Evolutionary conservation across 768 basidiomycete species (phyloP), one percentile per base, ranked within the genome.

Genomic region (Russula olivacea): DNA sequence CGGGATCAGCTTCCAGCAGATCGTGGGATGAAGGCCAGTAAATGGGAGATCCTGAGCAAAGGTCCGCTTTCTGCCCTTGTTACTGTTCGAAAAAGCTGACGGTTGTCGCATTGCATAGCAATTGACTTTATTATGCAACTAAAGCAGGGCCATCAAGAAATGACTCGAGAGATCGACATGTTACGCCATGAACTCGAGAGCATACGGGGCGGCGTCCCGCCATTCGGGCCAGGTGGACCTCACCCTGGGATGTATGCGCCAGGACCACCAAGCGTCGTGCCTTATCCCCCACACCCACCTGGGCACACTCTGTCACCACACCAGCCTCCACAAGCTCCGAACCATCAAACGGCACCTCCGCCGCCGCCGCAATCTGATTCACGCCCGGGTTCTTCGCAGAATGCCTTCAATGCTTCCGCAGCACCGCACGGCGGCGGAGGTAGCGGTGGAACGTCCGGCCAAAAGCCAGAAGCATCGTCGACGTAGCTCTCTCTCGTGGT

Each of bases 41-140:
- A 99, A 77, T 98, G 96, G 97, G 97, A 99, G 78, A 98, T 98
- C 65, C 76, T 99, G 38, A 95, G 88, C 75, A 96, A 97, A 86
- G 91, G 95, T 91, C 68, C 66, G 81, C 73, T 23, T 55, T 45
- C 58, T 48, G 28, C 19, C 43, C 56, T 41, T 5, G 14, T 43
- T 40, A 14, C 12, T 47, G 36, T 52, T 40, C 36, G 5, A n/a
- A 32, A 51, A 36, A 21, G 21, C 23, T 50, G 15, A 60, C 52
- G 19, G 40, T 23, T 38, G 47, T 23, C 51, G 38, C 52, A n/a
- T 28, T 48, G 61, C 52, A 30, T 65, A 89, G 93, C 94, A 32
- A 93, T 96, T 70, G 93, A 96, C 74, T 93, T 90, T 75, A 89
- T 97, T 53, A 74, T 77, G 38, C 83, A 84, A 59, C 77, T 96